Conservation (phyloP, 2,329 filamentous ascomycete genomes). For the Colletotrichum chlorophyti region DNA sequence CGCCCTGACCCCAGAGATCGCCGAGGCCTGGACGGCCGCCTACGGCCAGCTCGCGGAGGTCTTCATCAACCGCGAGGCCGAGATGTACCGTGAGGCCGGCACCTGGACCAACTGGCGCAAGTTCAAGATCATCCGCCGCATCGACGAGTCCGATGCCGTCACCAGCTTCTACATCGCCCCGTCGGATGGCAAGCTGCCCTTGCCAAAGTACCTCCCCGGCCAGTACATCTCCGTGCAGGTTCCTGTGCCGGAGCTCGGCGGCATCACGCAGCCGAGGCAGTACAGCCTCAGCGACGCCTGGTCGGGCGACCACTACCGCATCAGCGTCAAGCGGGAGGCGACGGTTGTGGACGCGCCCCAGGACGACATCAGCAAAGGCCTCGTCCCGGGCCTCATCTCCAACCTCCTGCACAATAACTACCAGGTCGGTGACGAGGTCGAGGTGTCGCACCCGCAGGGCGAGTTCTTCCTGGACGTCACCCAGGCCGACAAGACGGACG, state of each 20-base stretch:
- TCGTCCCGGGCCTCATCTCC: slow-evolving; percentile 55
- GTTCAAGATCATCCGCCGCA: slow-evolving; percentile 65
- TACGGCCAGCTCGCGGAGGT: slow-evolving; percentile 75
- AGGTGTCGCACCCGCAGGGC: slow-evolving; percentile 62
- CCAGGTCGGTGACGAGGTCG: slow-evolving; percentile 57
- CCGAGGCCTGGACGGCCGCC: slow-evolving; percentile 74
- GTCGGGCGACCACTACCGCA: slow-evolving; percentile 67
- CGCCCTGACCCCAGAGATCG: slow-evolving; percentile 70
- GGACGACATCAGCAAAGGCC: slow-evolving; percentile 41
- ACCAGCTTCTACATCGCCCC: slow-evolving; percentile 76
- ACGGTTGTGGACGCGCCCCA: slow-evolving; percentile 32
- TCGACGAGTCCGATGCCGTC: slow-evolving; percentile 65
- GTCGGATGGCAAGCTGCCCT: slow-evolving; percentile 55
- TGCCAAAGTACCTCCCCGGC: slow-evolving; percentile 71
- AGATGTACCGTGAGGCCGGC: slow-evolving; percentile 61
- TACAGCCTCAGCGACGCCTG: slow-evolving; percentile 72
- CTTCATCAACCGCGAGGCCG: slow-evolving; percentile 69
- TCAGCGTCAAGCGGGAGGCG: slow-evolving; percentile 74
- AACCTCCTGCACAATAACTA: slow-evolving; percentile 58
- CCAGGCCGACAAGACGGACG: slow-evolving; percentile 44
- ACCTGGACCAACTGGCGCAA: slow-evolving; percentile 56
- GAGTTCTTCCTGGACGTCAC: slow-evolving; percentile 67
- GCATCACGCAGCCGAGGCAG: slow-evolving; percentile 74
- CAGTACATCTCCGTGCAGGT: slow-evolving; percentile 76
- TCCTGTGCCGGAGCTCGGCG: slow-evolving; percentile 62